Base-by-base conservation (phyloP, 2,329 filamentous ascomycete genomes). In the Fusarium secorum region DNA sequence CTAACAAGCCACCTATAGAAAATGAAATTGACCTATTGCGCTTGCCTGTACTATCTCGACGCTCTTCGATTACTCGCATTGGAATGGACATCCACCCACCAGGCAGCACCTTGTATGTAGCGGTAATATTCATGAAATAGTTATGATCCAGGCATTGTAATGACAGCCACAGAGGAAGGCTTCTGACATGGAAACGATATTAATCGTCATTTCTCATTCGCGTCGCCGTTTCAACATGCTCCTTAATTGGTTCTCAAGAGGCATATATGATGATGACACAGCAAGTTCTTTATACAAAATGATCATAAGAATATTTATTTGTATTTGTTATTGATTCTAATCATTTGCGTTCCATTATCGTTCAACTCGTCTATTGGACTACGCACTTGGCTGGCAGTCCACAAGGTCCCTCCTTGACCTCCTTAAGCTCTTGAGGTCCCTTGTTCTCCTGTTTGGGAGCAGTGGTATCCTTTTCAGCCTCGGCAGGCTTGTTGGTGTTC, bases 311-410 rank as follows among this genome's bases (percentile, higher is more conserved):
- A 54, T 45, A 30, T 61, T 56, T 36, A 30, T 63, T 57, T 61
- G 66, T 53, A n/a, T 61, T 62, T 63, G 65, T 24, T 59, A 65
- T 56, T 72, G 46, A 58, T 64, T 61, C 20, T 62, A 66, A 55
- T 42, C 66, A 65, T 71, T 56, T 56, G 61, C 36, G 24, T 67
- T 56, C 42, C 48, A 66, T 71, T 60, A 70, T 70, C 58, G 59
- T 70, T 62, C 41, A 39, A 41, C 35, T 74, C 48, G 35, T 74
- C 83, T 82, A 93, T 77, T 90, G 82, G 74, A 96, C 88, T 49
- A 83, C 82, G 81, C 93, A 96, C 78, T 95, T 95, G 55, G 84
- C 83, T 35, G 93, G 93, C 75, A 96, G 82, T 26, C 93, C 93
- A 78, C 93, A 97, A 48, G 91, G 92, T 0, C 93, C 91, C 77